Base-by-base conservation (phyloP, 2,329 filamentous ascomycete genomes). In the Arachnopeziza araneosa region DNA sequence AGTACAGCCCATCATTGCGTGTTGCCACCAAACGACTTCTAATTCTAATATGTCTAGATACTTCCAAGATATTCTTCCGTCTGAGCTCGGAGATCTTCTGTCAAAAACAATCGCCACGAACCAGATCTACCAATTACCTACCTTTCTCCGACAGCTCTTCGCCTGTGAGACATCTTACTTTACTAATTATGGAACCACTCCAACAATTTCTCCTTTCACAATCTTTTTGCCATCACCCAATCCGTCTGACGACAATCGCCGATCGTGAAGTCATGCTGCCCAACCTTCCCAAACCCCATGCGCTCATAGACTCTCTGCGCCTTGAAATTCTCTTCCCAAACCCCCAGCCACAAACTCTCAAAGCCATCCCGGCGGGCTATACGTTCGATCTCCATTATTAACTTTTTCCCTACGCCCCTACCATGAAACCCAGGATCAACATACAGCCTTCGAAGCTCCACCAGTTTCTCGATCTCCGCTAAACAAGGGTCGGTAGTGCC, bases 391-490 rank as follows among this genome's bases (percentile, higher is more conserved):
- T 55, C 62, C 10, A 57, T 60, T 50, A 68, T 70, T n/a, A 77
- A 64, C 30, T 67, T 62, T 55, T 67, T 74, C 3, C 74, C 78
- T 1, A 78, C 66, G 0, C 78, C 77, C 12, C 59, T 64, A 0
- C 78, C 77, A 50, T 78, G 76, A 7, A 63, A 65, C 1, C 63
- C 57, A 0, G 65, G 57, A 48, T 72, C 62, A 1, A 80, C 74
- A 58, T 80, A 80, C 1, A 80, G 66, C 12, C 78, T 64, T 64
- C 79, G 76, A 30, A 80, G 61, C 65, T 80, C 77, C 2, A 78
- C 69, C 0, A 62, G 68, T 1, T 66, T 64, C 4, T 71, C 67
- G 0, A 73, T 36, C 0, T 69, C 56, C 0, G 60, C 67, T 14
- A 79, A 59, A 52, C 75, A 78, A 0, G 75, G 74, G 54, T 80